Evolutionary conservation across 768 basidiomycete species (phyloP).

Genomic region (Mycena indigotica): DNA sequence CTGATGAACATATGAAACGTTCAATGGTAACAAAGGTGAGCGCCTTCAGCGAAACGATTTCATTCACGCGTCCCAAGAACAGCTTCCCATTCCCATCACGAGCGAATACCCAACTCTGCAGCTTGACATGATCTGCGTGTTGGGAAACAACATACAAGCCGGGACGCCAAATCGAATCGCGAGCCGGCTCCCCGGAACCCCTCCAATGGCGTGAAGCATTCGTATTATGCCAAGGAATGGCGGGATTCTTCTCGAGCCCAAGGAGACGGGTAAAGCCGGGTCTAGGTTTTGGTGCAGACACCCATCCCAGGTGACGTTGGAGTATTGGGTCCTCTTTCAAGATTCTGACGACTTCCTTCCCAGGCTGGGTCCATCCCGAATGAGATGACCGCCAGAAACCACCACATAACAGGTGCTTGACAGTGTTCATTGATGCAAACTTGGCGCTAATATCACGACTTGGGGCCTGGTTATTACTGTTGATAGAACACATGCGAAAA

Average conservation of each 20-base stretch:
- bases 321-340: conserved; percentile 15
- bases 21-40: not conserved
- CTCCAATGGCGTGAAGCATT: not conserved
- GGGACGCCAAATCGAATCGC: not conserved
- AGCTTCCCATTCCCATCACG: not conserved
- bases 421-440: conserved; percentile 30
- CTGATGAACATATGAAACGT: not conserved
- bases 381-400: conserved; percentile 27
- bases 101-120: not conserved
- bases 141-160: not conserved
- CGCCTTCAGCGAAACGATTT: not conserved
- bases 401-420: conserved; percentile 35
- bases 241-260: not conserved
- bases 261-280: not conserved
- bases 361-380: conserved; percentile 22
- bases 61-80: not conserved
- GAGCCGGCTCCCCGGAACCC: not conserved
- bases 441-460: conserved; percentile 42
- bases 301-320: conserved; percentile 26
- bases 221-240: not conserved
- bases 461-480: conserved; percentile 46
- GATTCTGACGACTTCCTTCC: conserved; percentile 20
- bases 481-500: conserved; percentile 41
- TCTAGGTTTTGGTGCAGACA: not conserved
- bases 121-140: not conserved